Percentiles rank a stretch among this genome's conserved stretches.
Conservation (phyloP, 108 stramenopile genomes). For the Aurantiochytrium sp. region DNA sequence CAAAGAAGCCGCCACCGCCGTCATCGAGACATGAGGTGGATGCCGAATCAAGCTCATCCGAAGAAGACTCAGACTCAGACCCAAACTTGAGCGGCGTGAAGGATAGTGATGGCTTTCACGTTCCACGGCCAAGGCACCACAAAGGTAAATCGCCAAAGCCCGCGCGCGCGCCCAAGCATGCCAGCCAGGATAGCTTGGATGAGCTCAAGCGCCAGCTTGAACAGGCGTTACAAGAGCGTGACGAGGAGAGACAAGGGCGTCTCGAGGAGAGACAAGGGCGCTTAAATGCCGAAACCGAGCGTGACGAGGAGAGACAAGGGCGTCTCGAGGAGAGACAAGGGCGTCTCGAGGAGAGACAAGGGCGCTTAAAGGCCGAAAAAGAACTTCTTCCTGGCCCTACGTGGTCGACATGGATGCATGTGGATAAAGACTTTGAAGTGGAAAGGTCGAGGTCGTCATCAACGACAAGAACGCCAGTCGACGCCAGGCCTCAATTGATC, state of each 20-base stretch:
- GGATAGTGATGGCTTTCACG: neutral
- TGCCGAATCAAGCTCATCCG: neutral
- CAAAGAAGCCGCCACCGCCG: neutral
- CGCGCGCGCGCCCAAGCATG: neutral
- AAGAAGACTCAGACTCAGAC: neutral
- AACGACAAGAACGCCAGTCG: neutral
- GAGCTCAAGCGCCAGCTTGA: neutral
- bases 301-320: neutral
- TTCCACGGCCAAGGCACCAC: neutral
- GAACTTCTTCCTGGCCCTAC: neutral
- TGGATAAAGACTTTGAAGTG: neutral
- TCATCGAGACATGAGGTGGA: neutral
- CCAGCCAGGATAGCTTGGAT: neutral
- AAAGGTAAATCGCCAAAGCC: neutral
- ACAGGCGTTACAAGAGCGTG: neutral
- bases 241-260: neutral
- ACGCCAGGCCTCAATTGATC: neutral
- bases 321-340: neutral
- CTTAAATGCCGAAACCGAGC: neutral
- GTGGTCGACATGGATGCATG: neutral
- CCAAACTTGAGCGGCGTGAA: neutral
- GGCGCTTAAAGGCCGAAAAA: neutral
- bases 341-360: neutral
- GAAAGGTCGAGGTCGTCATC: neutral
- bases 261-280: neutral